Evolutionary conservation across 177 flowering plant species (phyloP), one percentile per base, ranked within the genome.

Genomic region (Vitis hybrid): DNA sequence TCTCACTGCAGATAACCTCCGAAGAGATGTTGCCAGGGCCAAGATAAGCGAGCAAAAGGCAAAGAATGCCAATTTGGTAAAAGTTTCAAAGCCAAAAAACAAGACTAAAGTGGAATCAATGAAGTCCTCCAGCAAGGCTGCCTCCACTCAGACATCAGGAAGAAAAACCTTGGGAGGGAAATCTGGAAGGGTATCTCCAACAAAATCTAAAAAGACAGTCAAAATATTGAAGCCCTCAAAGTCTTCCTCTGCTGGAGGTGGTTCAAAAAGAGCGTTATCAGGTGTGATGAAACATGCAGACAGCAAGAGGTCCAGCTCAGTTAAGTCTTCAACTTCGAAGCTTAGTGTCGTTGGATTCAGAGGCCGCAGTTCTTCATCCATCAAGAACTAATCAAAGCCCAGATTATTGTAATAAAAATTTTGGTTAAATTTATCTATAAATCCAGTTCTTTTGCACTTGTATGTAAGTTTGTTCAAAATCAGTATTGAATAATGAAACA

Each of bases 301-400:
- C 1, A 74, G 71, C 58, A 72, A 64, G 52, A 74, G 70, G 32
- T 55, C 83, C 26, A 55, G 71, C 51, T 65, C 13, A 2, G 68
- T 51, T 18, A 85, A 84, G 63, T 68, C 83, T 21, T 32, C 70
- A 15, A 30, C 65, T 75, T 60, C 81, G 0, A 94, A 94, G 82
- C 79, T 92, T 11, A 84, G 78, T 70, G 91, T 94, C 51, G 97
- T 91, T 34, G 94, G 95, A 45, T 91, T 94, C 61, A 87, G 98
- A 54, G 97, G 97, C 2, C 78, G 88, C 26, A 85, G 79, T 73
- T 75, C 89, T 30, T 78, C 81, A 30, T 74, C 85, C 18, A 51
- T 54, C 57, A 75, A 77, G 75, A 83, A 66, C 68, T 75, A 52
- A 68, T 74, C 81, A 18, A 79, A 75, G 63, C 6, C 70, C 34